Base-by-base conservation (phyloP, 2,329 filamentous ascomycete genomes). In the Hypoxylon sp. region DNA sequence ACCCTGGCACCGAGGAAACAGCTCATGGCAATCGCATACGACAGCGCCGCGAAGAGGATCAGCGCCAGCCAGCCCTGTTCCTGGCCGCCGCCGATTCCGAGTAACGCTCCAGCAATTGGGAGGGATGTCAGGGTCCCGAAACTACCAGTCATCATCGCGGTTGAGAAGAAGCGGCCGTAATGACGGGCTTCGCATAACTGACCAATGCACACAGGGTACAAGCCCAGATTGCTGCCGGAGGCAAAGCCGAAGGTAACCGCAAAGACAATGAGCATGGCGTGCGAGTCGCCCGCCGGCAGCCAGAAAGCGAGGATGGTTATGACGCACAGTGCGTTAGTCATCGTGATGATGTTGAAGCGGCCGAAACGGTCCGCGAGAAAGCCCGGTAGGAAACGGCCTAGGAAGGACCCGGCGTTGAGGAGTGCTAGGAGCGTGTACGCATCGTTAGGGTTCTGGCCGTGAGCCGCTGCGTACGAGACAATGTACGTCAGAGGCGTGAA, bases 131-230 rank as follows among this genome's bases (percentile, higher is more conserved):
- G 75, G 0, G 83, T 90, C 66, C 91, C 91, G 71, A 95, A 90
- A 67, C 88, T 91, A 19, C 92, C 92, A 41, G 94, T 82, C 57
- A 91, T 93, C 76, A 93, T 93, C 59, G 90, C 90, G 0, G 91
- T 93, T 1, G 91, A 90, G 73, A 91, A 92, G 74, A 91, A 92
- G 16, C 90, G 82, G 0, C 91, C 92, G 71, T 94, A 96, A 52
- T 93, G 84, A 56, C 90, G 84, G 2, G 91, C 90, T 32, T 89
- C 87, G 76, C 92, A 96, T 12, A 96, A 83, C 78, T 95, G 92
- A 1, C 92, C 91, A 0, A 96, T 85, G 71, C 92, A 95, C 0
- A 96, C 92, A 0, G 93, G 93, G 0, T 90, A 90, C 27, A 96
- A 77, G 0, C 88, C 89, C 68, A 97, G 90, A 71, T 94, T 94